Evolutionary conservation across 2,329 filamentous ascomycete species (phyloP), one percentile per base, ranked within the genome.

Genomic region (Exophiala lecanii-corni): DNA sequence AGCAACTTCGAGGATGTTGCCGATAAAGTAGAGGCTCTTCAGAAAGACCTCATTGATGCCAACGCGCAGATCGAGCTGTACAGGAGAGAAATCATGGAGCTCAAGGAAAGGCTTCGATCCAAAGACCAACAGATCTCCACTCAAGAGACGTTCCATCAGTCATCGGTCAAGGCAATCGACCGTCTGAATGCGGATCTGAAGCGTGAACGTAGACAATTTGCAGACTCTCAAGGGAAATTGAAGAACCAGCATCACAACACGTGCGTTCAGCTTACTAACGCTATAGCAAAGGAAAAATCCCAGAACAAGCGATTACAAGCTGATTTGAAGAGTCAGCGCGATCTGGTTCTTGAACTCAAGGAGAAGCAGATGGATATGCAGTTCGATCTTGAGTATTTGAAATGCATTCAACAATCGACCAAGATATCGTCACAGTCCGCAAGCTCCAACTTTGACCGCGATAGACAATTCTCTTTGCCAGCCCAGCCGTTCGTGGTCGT

Each of bases 401-500:
- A 41, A 18, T 53, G 45, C 21, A 45, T 42, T 6, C 28, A 35
- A 10, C 36, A 20, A 3, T n/a, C 9, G 12, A 20, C 30, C 13
- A n/a, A 28, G 4, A 35, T 36, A 2, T 17, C 26, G 5, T n/a
- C n/a, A n/a, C n/a, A n/a, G n/a, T n/a, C n/a, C n/a, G n/a, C n/a
- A n/a, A n/a, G n/a, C n/a, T n/a, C n/a, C n/a, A n/a, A n/a, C n/a
- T n/a, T n/a, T n/a, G 20, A 28, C 9, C 30, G 30, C 12, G 23
- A 39, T 15, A 20, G 31, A 12, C 39, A 50, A 12, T n/a, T 39
- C 40, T 45, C 45, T 21, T 39, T 49, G 6, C 40, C 41, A 28
- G 28, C 44, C 5, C 46, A 47, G 19, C 46, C 53, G 10, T 55
- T 55, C 39, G 53, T 55, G 23, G 48, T 55, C 15, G 53, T 55